A percentile compares a stretch with the other conserved stretches of the same genome.
These are phyloP conservation scores for Chytriomyces sp. DNA, from an alignment of 192 early-diverging fungal genomes.

Conservation along the genomic window DNA sequence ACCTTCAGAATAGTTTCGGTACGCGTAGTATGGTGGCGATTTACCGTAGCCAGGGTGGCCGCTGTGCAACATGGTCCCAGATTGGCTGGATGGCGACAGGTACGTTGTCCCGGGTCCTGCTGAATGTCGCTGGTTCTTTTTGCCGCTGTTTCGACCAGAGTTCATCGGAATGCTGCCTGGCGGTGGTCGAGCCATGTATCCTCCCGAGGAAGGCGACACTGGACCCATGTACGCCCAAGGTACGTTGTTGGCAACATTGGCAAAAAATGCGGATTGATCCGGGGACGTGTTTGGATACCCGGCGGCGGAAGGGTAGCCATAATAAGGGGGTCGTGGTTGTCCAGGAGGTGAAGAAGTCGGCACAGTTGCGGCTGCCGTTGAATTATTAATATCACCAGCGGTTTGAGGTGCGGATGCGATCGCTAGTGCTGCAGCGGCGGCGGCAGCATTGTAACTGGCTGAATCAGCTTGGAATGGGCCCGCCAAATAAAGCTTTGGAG, in stretches of 20 bases:
- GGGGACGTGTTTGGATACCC: too few species aligned
- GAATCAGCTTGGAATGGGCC: constrained; percentile 27
- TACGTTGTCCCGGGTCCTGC: too few species aligned
- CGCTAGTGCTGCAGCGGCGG: constrained; percentile 18
- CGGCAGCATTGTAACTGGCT: constrained; percentile 27
- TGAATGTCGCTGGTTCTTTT: too few species aligned
- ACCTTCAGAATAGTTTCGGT: not conserved
- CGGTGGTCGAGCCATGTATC: too few species aligned
- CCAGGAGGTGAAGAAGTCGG: not conserved
- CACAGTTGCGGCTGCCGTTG: not conserved
- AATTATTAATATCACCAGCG: not conserved
- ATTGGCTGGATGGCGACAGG: too few species aligned
- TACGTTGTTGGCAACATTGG: too few species aligned
- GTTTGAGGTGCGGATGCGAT: constrained; percentile 13
- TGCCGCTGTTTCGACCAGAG: too few species aligned
- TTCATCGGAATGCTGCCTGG: too few species aligned
- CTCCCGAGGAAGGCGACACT: too few species aligned
- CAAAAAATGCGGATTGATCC: too few species aligned
- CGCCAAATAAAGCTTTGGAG: constrained; percentile 22
- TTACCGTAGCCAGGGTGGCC: constrained; percentile 5
- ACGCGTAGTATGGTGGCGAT: too few species aligned
- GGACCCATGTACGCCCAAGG: too few species aligned
- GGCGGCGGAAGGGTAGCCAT: not conserved
- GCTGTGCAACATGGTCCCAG: constrained; percentile 12
- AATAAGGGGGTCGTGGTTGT: constrained; percentile 7